Conservation (phyloP, 306 rosid genomes). For the Morella rubra region DNA sequence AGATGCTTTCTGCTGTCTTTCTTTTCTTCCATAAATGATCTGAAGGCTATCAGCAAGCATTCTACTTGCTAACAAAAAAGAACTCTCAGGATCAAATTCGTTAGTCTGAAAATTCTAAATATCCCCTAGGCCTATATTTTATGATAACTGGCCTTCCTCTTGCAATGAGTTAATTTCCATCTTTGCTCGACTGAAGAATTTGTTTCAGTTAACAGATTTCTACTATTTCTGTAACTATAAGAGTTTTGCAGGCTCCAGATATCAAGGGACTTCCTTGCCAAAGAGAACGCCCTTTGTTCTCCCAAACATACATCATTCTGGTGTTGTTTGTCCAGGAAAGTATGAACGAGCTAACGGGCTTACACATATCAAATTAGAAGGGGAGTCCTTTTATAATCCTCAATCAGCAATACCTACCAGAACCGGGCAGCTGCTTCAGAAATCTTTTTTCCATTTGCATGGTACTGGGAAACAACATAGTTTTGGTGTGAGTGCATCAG, state of each 20-base stretch:
- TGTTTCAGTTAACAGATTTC: not conserved
- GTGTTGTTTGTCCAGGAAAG: constrained; percentile 45
- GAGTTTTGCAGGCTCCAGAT: constrained; percentile 41
- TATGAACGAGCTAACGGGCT: constrained; percentile 38
- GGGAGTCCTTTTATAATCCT: constrained; percentile 39
- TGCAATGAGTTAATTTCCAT: not conserved
- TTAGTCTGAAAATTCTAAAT: not conserved
- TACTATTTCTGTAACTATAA: constrained; percentile 17
- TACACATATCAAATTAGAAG: constrained; percentile 52
- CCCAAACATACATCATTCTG: constrained; percentile 49
- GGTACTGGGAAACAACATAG: constrained; percentile 24
- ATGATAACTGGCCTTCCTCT: not conserved
- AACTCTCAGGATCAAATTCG: not conserved
- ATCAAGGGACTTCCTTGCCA: constrained; percentile 41
- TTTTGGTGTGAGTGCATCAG: constrained; percentile 23
- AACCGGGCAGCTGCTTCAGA: constrained; percentile 26
- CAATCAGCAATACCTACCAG: constrained; percentile 35
- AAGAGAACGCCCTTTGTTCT: constrained; percentile 48
- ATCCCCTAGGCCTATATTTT: not conserved
- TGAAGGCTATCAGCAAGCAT: not conserved
- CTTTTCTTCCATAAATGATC: not conserved
- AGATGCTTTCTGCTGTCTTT: not conserved
- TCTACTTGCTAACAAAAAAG: not conserved
- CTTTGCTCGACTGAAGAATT: not conserved
- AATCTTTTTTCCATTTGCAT: constrained; percentile 26